A percentile compares a stretch with the other conserved stretches of the same genome.
Conservation (phyloP, 2,329 filamentous ascomycete genomes). For the Coccinonectria pachysandricola region DNA sequence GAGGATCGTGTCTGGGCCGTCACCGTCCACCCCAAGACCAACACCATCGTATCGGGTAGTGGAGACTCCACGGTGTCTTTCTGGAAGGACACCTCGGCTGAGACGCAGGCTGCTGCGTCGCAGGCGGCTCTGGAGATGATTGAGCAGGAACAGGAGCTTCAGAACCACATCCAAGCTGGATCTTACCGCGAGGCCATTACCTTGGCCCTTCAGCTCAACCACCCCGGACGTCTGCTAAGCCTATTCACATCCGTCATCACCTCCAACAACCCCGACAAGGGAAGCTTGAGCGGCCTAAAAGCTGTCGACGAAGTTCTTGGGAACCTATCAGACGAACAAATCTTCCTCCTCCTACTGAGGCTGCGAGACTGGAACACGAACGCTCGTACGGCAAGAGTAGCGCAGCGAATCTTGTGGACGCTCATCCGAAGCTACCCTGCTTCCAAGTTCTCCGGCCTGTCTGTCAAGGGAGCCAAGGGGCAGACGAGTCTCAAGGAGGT, state of each 20-base stretch:
- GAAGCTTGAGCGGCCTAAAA: constrained; percentile 52
- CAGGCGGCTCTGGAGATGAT: constrained; percentile 68
- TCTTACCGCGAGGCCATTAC: constrained; percentile 91
- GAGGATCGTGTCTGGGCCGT: constrained; percentile 92
- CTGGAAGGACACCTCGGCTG: constrained; percentile 83
- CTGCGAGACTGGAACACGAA: constrained; percentile 98
- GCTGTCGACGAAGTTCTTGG: constrained; percentile 77
- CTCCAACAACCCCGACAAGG: constrained; percentile 46
- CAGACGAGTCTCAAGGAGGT: constrained; percentile 70
- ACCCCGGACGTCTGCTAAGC: constrained; percentile 74
- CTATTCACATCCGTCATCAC: constrained; percentile 76
- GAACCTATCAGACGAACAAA: constrained; percentile 71
- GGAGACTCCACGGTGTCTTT: constrained; percentile 90
- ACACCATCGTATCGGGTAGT: constrained; percentile 78
- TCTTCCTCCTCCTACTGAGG: constrained; percentile 71
- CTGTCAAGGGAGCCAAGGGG: constrained; percentile 44
- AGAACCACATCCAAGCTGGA: constrained; percentile 81
- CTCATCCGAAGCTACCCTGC: constrained; percentile 75
- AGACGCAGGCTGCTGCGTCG: constrained; percentile 65
- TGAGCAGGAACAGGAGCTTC: constrained; percentile 87
- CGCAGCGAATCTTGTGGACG: constrained; percentile 74
- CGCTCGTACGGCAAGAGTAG: constrained; percentile 71
- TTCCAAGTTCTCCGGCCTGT: constrained; percentile 61
- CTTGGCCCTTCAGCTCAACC: constrained; percentile 84
- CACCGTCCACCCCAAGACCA: constrained; percentile 55